Conservation (phyloP, 2,329 filamentous ascomycete species). For the Colletotrichum simmondsii region DNA sequence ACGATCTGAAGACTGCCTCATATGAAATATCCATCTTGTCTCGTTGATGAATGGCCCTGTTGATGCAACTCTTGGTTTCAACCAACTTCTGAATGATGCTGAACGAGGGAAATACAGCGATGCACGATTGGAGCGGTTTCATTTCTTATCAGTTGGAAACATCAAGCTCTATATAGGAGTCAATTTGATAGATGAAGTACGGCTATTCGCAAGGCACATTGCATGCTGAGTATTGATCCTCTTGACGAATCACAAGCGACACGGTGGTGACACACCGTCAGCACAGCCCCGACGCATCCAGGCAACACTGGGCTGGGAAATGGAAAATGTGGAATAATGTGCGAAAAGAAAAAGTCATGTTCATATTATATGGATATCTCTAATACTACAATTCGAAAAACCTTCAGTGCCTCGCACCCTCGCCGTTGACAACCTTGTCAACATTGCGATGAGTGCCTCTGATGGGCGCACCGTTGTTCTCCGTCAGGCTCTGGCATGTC, state of each 20-base stretch:
- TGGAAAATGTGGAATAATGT: not conserved
- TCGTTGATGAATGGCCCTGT: not conserved
- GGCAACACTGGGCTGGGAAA: slow-evolving; percentile 1
- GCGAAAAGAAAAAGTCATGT: not conserved
- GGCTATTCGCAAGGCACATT: not conserved
- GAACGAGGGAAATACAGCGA: too few relatives aligned
- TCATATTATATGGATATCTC: not conserved
- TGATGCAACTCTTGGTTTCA: not conserved
- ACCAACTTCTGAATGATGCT: not conserved
- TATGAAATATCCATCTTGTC: not conserved
- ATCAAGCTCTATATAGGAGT: not conserved
- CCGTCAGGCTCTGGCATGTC: not conserved
- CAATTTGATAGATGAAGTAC: not conserved
- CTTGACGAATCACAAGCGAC: not conserved
- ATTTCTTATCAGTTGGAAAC: not conserved
- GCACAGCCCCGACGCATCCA: slow-evolving; percentile 15
- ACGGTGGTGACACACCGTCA: not conserved
- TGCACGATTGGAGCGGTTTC: not conserved
- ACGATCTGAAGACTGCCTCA: not conserved
- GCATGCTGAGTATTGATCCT: not conserved
- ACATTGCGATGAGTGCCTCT: not conserved
- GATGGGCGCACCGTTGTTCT: slow-evolving; percentile 16
- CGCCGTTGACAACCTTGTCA: not conserved
- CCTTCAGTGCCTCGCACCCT: not conserved
- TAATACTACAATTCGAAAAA: not conserved